Conservation (phyloP, 208 protist species). For the Trypanosoma avium region DNA sequence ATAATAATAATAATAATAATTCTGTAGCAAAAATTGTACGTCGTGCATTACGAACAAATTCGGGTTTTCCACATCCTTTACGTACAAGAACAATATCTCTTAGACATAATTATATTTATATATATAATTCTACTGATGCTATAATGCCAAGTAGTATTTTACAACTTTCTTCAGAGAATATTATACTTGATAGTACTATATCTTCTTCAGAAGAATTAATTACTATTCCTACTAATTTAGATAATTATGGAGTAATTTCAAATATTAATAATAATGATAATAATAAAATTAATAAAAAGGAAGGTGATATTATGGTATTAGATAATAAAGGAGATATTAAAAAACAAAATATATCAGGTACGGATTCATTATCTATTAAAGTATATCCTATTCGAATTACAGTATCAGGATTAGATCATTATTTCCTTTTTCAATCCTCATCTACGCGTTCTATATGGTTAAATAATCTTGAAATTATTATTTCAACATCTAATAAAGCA, state of each 20-base stretch:
- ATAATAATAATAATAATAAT: not conserved
- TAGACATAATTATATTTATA: constrained; percentile 46
- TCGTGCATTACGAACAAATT: not conserved
- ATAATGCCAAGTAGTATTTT: not conserved
- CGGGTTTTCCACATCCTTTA: constrained; percentile 24
- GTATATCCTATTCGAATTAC: constrained; percentile 58
- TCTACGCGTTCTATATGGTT: constrained; percentile 45
- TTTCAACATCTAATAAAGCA: not conserved
- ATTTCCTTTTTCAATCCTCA: constrained; percentile 69
- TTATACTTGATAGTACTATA: not conserved
- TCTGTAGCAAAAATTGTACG: not conserved
- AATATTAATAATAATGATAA: not conserved
- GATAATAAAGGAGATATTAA: not conserved
- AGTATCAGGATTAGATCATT: constrained; percentile 45
- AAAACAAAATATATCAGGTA: too few relatives aligned
- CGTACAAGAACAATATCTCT: constrained; percentile 48
- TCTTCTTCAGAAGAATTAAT: not conserved
- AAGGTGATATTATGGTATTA: not conserved
- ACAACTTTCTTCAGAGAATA: not conserved
- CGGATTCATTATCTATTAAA: not conserved
- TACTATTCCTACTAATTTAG: not conserved
- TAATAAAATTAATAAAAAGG: too few relatives aligned
- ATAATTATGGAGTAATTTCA: not conserved
- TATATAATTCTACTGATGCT: constrained; percentile 36
- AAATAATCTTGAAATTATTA: constrained; percentile 29